phyloP scores from a whole-genome alignment of 2,329 filamentous ascomycete species.

The Ophiocordyceps robertsii region DNA sequence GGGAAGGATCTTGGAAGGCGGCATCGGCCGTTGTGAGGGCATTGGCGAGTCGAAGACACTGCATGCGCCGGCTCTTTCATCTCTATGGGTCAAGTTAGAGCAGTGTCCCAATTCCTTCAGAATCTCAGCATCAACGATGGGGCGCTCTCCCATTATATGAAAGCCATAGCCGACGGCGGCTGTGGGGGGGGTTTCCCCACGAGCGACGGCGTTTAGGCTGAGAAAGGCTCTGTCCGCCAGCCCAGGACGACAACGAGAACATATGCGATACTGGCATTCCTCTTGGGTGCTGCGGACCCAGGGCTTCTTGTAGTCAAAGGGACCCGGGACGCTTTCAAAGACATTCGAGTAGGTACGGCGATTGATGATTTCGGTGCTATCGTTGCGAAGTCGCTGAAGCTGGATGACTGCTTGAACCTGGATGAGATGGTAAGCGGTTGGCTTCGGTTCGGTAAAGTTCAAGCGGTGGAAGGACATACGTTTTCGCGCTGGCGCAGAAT shows the following conservation, averaged over 20 bases:
- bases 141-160: constrained; percentile 26
- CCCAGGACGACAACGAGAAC: constrained; percentile 32
- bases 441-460: not conserved
- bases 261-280: constrained; percentile 39
- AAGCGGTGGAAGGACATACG: constrained; percentile 17
- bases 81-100: constrained; percentile 10
- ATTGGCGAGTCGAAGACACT: constrained; percentile 5
- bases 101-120: constrained; percentile 27
- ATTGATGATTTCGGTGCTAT: constrained; percentile 9
- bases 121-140: constrained; percentile 24
- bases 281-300: constrained; percentile 22
- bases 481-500: constrained; percentile 37
- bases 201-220: constrained; percentile 34
- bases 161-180: constrained; percentile 41
- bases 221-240: constrained; percentile 31
- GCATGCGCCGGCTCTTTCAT: too few relatives aligned
- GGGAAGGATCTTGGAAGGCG: not conserved
- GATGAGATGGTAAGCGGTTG: not conserved
- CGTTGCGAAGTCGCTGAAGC: constrained; percentile 11
- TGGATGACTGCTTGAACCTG: constrained; percentile 21
- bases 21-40: not conserved
- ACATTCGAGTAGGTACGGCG: constrained; percentile 5
- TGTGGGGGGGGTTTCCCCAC: constrained; percentile 34
- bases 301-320: constrained; percentile 14
- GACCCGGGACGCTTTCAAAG: constrained; percentile 6